Base-by-base conservation (phyloP, 169 alveolate species). In the Babesia bovis region DNA sequence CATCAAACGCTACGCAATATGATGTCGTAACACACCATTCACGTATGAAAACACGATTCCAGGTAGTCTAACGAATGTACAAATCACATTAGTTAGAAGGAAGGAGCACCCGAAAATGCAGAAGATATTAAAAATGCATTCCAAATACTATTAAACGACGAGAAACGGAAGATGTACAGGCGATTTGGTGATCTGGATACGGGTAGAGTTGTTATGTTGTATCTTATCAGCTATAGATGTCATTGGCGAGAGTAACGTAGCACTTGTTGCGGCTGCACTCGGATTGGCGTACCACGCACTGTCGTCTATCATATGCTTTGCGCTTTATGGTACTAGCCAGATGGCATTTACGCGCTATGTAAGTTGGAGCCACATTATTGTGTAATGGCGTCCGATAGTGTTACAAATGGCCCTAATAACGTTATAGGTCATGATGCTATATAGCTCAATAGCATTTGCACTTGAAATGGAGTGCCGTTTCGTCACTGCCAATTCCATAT, bases 391-490 rank as follows among this genome's bases (percentile, higher is more conserved):
- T 13, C 4, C 33, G 3, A 50, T 32, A 3, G 4, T 7, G 23
- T 50, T 7, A 21, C 4, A 32, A 19, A 9, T 50, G 17, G 49
- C 12, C 25, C 66, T 56, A 56, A 56, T 17, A 19, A 4, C 15
- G 70, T 19, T 30, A 2, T 50, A 76, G 85, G 17, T 65, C 52
- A 63, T 55, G 45, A 19, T 50, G 44, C 21, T 76, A 35, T 76
- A 76, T 36, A 76, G 70, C 50, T 79, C 81, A 1, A 51, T 76
- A 4, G 73, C 81, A 9, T 76, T 76, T 40, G 70, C 75, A 9
- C 66, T 76, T n/a, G 85, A 76, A 30, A 66, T 76, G 49, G 85
- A 76, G 61, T 47, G 51, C 50, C 42, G 85, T 12, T 76, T 76
- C 49, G 35, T 76, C 33, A 32, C 21, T 10, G 44, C 23, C 25